Conservation (phyloP, 805 yeast genomes). For the Starmerella vitae region DNA sequence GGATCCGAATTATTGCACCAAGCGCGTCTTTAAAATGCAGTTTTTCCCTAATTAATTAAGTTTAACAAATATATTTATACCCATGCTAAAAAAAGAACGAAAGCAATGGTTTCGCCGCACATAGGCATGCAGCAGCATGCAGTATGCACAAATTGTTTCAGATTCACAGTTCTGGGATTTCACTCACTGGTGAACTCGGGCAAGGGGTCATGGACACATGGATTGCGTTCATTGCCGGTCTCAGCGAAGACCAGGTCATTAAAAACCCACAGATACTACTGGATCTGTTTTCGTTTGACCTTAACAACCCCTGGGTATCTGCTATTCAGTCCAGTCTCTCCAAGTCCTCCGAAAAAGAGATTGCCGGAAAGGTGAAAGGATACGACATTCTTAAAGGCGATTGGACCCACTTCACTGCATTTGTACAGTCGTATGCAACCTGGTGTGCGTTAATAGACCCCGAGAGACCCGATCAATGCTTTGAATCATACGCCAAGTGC, state of each 20-base stretch:
- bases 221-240: constrained; percentile 6
- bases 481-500: constrained; percentile 38
- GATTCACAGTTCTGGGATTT: too few relatives aligned
- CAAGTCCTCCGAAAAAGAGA: constrained; percentile 14
- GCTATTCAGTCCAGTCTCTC: constrained; percentile 29
- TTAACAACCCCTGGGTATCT: constrained; percentile 28
- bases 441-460: constrained; percentile 42
- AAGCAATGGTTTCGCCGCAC: too few relatives aligned
- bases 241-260: constrained; percentile 5
- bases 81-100: too few relatives aligned
- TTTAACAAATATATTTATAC: too few relatives aligned
- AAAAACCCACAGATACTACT: constrained; percentile 12
- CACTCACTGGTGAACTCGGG: too few relatives aligned
- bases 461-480: constrained; percentile 36
- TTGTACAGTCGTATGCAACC: constrained; percentile 36
- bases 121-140: too few relatives aligned
- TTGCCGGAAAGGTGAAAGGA: constrained; percentile 22
- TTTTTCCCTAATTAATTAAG: too few relatives aligned
- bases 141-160: too few relatives aligned
- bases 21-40: too few relatives aligned
- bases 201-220: constrained; percentile 14
- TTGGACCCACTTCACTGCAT: constrained; percentile 36
- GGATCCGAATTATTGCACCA: constrained; percentile 5
- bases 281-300: constrained; percentile 24
- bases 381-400: constrained; percentile 27